phyloP scores from a whole-genome alignment of 192 early-diverging fungal species.

The Linnemannia schmuckeri region DNA sequence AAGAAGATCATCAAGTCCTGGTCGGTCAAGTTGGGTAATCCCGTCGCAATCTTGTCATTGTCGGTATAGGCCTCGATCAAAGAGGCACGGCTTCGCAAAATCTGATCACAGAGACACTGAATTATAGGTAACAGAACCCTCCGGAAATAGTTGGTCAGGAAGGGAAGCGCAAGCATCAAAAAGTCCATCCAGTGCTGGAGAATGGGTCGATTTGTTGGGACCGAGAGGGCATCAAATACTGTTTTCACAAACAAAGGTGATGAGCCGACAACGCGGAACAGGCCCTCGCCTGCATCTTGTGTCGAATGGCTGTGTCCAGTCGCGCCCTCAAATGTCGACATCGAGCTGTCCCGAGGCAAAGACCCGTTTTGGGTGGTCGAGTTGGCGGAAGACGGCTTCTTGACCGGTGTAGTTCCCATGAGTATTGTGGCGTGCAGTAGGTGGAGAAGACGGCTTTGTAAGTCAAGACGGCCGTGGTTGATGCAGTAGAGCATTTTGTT shows the following conservation, averaged over 20 bases:
- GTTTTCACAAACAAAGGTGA: constrained; percentile 69
- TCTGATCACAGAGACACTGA: constrained; percentile 72
- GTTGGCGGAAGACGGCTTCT: constrained; percentile 18
- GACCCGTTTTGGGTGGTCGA: not conserved
- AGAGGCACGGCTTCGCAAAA: constrained; percentile 48
- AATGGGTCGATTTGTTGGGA: constrained; percentile 72
- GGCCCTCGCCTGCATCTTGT: constrained; percentile 26
- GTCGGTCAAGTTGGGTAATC: constrained; percentile 36
- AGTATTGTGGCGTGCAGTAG: constrained; percentile 65
- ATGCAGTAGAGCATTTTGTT: constrained; percentile 75
- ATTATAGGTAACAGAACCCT: constrained; percentile 73
- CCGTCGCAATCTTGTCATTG: not conserved
- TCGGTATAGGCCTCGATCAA: constrained; percentile 30
- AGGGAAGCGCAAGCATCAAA: constrained; percentile 71
- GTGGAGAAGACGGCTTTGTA: constrained; percentile 72
- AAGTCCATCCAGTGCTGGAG: constrained; percentile 86
- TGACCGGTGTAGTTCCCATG: constrained; percentile 48
- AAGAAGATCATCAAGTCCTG: constrained; percentile 55
- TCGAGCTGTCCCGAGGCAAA: constrained; percentile 25
- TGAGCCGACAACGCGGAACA: constrained; percentile 48
- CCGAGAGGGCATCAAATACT: constrained; percentile 70
- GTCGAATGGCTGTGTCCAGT: not conserved
- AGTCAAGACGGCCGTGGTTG: constrained; percentile 58
- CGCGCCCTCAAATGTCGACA: constrained; percentile 28
- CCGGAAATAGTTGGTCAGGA: constrained; percentile 71